phyloP scores from a whole-genome alignment of 208 protist species.

The Leishmania arabica region DNA sequence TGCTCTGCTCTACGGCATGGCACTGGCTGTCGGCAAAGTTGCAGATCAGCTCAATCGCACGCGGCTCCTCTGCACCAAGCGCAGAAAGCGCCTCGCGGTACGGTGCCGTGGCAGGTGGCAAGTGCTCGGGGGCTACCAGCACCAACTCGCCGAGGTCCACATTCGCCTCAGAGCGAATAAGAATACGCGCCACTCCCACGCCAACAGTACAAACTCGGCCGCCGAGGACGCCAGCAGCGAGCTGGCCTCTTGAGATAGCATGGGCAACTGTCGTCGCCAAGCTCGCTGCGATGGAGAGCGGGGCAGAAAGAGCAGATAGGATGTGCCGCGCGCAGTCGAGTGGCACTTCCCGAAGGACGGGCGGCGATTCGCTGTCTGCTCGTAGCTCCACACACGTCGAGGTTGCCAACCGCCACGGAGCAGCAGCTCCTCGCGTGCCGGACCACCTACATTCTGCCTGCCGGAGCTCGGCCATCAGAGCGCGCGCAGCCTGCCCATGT shows the following conservation, averaged over 20 bases:
- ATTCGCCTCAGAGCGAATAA: slow-evolving; percentile 15
- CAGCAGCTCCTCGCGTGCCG: background rate
- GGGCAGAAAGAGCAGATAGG: background rate
- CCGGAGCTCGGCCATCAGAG: slow-evolving; percentile 9
- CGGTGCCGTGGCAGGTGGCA: slow-evolving; percentile 9
- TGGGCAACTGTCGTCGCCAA: background rate
- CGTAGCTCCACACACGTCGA: background rate
- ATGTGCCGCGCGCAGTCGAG: slow-evolving; percentile 20
- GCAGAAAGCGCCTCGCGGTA: slow-evolving; percentile 19
- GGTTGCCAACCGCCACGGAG: background rate
- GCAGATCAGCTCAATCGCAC: slow-evolving; percentile 26
- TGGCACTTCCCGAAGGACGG: slow-evolving; percentile 5
- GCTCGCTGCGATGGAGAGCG: background rate
- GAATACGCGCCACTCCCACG: slow-evolving; percentile 24
- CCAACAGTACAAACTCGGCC: slow-evolving; percentile 12
- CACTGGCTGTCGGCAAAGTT: background rate
- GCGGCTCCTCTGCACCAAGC: slow-evolving; percentile 18
- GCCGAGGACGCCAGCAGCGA: slow-evolving; percentile 4
- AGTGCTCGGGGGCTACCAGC: slow-evolving; percentile 22
- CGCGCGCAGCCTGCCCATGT: slow-evolving; percentile 3
- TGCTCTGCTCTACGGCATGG: background rate
- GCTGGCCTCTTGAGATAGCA: background rate
- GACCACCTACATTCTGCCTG: background rate
- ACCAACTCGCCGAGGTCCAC: slow-evolving; percentile 28
- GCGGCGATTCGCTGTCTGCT: background rate